Evolutionary conservation across 2,329 filamentous ascomycete genomes (phyloP).

Genomic region (Sarocladium kiliense): DNA sequence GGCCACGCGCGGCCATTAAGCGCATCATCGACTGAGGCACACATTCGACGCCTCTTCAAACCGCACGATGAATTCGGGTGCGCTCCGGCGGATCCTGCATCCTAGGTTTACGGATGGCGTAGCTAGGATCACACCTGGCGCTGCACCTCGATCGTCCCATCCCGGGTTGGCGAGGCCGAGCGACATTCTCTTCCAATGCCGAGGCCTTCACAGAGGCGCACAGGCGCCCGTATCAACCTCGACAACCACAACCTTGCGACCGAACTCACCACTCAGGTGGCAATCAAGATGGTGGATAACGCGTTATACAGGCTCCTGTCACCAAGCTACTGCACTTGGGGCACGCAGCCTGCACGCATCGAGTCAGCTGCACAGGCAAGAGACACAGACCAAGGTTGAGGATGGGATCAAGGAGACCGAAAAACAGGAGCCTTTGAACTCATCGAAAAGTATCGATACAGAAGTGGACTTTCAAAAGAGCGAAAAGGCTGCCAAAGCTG

Average conservation of each 20-base stretch:
- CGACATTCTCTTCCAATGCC: not conserved
- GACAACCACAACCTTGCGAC: not conserved
- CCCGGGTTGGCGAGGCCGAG: not conserved
- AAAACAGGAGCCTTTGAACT: constrained; percentile 23
- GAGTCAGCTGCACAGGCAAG: constrained; percentile 11
- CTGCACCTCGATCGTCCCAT: not conserved
- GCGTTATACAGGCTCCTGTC: not conserved
- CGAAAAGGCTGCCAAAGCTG: constrained; percentile 80
- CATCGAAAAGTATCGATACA: constrained; percentile 21
- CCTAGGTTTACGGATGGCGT: constrained; percentile 33
- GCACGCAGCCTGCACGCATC: not conserved
- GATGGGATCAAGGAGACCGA: constrained; percentile 18
- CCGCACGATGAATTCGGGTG: constrained; percentile 43
- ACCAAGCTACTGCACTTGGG: not conserved
- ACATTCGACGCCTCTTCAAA: constrained; percentile 14
- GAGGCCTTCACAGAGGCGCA: not conserved
- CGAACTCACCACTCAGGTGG: not conserved
- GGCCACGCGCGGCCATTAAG: constrained; percentile 6
- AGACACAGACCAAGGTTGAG: constrained; percentile 21
- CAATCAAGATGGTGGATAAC: not conserved
- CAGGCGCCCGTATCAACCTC: not conserved
- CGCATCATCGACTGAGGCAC: not conserved
- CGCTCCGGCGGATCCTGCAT: constrained; percentile 44
- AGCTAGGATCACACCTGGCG: constrained; percentile 6
- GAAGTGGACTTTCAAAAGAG: constrained; percentile 56